These are phyloP conservation scores for Avena atlantica DNA, from an alignment of 176 grass and related monocot species.

Conservation along the genomic window DNA sequence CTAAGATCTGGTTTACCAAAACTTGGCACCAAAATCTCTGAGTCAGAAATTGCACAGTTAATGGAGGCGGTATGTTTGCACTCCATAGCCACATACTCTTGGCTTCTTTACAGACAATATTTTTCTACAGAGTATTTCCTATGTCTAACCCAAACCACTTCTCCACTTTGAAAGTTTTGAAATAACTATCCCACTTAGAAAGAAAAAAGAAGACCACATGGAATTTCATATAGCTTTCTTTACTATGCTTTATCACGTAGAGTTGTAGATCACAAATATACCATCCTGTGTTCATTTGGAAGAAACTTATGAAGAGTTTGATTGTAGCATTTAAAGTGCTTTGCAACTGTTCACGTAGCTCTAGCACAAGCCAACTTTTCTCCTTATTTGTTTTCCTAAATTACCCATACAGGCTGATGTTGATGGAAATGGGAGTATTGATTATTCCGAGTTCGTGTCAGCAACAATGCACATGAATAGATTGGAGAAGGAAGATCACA, in stretches of 20 bases:
- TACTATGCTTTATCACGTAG: conserved; percentile 19
- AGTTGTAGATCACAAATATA: conserved; percentile 4
- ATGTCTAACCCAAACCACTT: conserved; percentile 23
- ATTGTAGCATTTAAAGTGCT: background rate
- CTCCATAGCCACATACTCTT: conserved; percentile 3
- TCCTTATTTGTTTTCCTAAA: conserved; percentile 19
- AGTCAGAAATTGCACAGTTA: conserved; percentile 91
- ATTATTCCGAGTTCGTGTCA: conserved; percentile 94
- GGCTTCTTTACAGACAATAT: background rate
- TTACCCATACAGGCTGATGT: conserved; percentile 85
- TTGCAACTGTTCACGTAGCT: conserved; percentile 25
- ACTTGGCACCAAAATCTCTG: conserved; percentile 96
- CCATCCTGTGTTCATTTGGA: conserved; percentile 5
- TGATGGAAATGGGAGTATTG: conserved; percentile 98
- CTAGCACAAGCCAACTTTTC: background rate
- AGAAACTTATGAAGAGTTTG: conserved; percentile 11
- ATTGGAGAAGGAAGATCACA: conserved; percentile 94
- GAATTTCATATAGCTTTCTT: background rate
- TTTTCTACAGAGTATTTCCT: background rate
- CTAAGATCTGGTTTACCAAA: conserved; percentile 98
- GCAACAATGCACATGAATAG: conserved; percentile 99
- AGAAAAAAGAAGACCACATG: background rate
- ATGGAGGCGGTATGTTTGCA: conserved; percentile 92
- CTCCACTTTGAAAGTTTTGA: conserved; percentile 3
- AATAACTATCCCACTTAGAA: conserved; percentile 16